Conservation (phyloP, 75 land plant genomes). For the Pinus taeda region DNA sequence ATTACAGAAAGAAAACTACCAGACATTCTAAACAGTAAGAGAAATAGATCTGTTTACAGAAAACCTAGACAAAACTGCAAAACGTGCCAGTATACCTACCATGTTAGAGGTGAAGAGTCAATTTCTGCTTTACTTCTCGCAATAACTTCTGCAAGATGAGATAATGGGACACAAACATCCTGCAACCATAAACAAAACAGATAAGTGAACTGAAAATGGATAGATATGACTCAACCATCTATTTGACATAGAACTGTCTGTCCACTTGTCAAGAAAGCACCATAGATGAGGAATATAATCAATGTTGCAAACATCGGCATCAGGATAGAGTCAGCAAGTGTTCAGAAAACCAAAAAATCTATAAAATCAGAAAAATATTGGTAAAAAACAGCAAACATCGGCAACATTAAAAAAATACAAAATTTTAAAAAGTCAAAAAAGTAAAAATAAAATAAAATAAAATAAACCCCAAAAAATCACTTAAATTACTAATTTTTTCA, state of each 20-base stretch:
- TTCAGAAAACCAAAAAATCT: no score
- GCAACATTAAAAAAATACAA: no score
- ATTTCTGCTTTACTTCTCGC: slow-evolving; percentile 71
- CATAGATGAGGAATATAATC: background rate
- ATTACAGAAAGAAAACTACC: background rate
- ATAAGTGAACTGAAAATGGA: background rate
- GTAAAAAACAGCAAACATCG: no score
- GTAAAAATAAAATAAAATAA: no score
- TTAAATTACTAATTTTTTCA: no score
- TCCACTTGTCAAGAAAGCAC: background rate
- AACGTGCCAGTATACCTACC: slow-evolving; percentile 33
- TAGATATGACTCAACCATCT: no score
- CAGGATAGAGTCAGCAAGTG: no score
- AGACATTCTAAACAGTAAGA: background rate
- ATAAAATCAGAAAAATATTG: no score
- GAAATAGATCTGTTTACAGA: background rate
- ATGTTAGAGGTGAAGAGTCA: slow-evolving; percentile 75
- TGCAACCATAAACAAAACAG: slow-evolving; percentile 20
- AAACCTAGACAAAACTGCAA: background rate
- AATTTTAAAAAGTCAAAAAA: no score
- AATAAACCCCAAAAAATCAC: no score
- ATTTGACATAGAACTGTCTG: background rate
- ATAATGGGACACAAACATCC: slow-evolving; percentile 99
- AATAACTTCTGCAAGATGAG: slow-evolving; percentile 89
- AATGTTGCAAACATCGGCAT: no score